Conservation (phyloP, 192 early-diverging fungal genomes). For the Linnemannia elongata region DNA sequence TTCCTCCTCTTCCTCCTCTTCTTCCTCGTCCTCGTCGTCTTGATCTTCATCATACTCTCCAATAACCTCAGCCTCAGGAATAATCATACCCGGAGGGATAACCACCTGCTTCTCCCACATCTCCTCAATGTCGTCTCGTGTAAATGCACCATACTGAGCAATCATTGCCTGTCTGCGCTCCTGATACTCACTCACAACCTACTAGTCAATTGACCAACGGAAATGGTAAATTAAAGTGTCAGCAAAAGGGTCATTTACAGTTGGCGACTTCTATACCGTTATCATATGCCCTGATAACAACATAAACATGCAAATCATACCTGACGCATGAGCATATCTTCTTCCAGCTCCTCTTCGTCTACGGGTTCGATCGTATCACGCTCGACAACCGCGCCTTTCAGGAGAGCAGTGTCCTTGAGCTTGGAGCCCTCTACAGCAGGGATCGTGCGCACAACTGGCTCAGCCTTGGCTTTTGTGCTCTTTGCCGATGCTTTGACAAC, state of each 20-base stretch:
- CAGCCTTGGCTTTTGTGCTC: slow-evolving; percentile 5
- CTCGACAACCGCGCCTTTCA: slow-evolving; percentile 64
- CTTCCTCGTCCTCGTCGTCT: slow-evolving; percentile 1
- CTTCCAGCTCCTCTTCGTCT: slow-evolving; percentile 62
- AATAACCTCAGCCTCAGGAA: slow-evolving; percentile 25
- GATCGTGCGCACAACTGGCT: slow-evolving; percentile 2
- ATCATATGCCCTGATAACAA: not conserved
- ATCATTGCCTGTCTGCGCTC: slow-evolving; percentile 56
- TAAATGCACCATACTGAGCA: slow-evolving; percentile 40
- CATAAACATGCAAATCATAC: slow-evolving; percentile 23
- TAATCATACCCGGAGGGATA: slow-evolving; percentile 50
- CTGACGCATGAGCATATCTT: slow-evolving; percentile 65
- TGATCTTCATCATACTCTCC: not conserved
- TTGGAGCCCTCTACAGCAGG: slow-evolving; percentile 27
- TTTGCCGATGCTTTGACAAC: slow-evolving; percentile 21
- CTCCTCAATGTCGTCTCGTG: slow-evolving; percentile 39
- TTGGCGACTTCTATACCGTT: not conserved
- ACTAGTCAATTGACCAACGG: not conserved
- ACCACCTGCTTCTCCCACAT: slow-evolving; percentile 54
- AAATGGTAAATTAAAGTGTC: not conserved
- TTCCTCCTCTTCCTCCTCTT: not conserved
- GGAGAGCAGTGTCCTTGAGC: slow-evolving; percentile 54
- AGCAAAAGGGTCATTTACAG: not conserved
- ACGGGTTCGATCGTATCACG: slow-evolving; percentile 56
- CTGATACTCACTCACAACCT: slow-evolving; percentile 57